Percentiles rank a stretch among this genome's conserved stretches.
Evolutionary conservation across 768 basidiomycete genomes (phyloP).

Genomic region (Mycena belliarum): DNA sequence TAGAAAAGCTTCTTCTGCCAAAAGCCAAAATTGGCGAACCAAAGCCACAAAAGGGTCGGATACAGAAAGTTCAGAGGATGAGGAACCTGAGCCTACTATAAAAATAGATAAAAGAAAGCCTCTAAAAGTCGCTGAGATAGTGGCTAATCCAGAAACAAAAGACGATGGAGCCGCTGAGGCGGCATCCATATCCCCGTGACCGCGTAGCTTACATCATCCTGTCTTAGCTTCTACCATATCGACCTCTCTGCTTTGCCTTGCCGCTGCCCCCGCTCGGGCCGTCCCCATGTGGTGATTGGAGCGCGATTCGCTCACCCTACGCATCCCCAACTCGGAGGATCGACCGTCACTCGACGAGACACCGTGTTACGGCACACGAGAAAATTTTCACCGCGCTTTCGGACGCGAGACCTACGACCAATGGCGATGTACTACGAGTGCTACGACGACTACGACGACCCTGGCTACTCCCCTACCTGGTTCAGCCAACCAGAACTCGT

Average conservation of each 20-base stretch:
- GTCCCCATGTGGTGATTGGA: not conserved
- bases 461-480: not conserved
- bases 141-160: too few relatives aligned
- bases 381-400: not conserved
- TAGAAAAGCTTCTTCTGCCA: not conserved
- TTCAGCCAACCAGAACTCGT: too few relatives aligned
- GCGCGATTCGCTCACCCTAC: not conserved
- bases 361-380: conserved; percentile 1
- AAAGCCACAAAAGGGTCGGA: too few relatives aligned
- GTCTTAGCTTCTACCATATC: not conserved
- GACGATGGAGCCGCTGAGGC: too few relatives aligned
- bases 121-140: too few relatives aligned
- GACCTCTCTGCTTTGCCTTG: not conserved
- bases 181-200: too few relatives aligned
- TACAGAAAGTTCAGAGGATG: not conserved
- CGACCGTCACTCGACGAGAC: not conserved
- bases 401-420: not conserved
- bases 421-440: not conserved
- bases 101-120: too few relatives aligned
- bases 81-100: too few relatives aligned
- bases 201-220: not conserved
- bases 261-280: not conserved
- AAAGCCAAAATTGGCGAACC: too few relatives aligned
- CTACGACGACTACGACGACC: not conserved
- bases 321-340: not conserved